phyloP scores from a whole-genome alignment of 305 asterid species.

The Solanum chacoense region DNA sequence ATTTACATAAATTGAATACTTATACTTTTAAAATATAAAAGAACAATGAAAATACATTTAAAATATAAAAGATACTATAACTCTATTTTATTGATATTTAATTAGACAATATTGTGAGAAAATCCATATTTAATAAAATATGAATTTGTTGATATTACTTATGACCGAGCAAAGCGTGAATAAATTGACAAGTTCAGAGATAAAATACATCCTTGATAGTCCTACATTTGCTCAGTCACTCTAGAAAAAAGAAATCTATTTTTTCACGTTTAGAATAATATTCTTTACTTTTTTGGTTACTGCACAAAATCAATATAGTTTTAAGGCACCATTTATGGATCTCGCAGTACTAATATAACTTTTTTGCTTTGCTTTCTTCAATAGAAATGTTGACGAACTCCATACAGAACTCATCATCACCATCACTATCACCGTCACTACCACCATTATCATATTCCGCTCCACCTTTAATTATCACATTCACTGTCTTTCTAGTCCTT shows the following conservation, averaged over 20 bases:
- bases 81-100: not conserved
- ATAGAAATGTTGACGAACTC: not conserved
- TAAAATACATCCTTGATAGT: not conserved
- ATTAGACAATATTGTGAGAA: not conserved
- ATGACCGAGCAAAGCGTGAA: not conserved
- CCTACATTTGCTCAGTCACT: not conserved
- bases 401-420: not conserved
- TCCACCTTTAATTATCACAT: conserved; percentile 42
- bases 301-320: not conserved
- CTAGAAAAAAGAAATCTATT: not conserved
- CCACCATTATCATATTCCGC: conserved; percentile 16
- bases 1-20: not conserved
- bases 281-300: not conserved
- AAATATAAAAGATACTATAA: too few species aligned
- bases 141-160: not conserved
- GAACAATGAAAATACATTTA: too few species aligned
- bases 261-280: not conserved
- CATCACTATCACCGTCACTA: not conserved
- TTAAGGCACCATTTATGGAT: not conserved
- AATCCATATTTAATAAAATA: not conserved
- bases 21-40: too few species aligned
- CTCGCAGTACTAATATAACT: not conserved
- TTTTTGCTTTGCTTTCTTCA: not conserved
- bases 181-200: not conserved
- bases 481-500: conserved; percentile 46